Evolutionary conservation across 164 flowering plant genomes (phyloP).

Genomic region (Sedum album): DNA sequence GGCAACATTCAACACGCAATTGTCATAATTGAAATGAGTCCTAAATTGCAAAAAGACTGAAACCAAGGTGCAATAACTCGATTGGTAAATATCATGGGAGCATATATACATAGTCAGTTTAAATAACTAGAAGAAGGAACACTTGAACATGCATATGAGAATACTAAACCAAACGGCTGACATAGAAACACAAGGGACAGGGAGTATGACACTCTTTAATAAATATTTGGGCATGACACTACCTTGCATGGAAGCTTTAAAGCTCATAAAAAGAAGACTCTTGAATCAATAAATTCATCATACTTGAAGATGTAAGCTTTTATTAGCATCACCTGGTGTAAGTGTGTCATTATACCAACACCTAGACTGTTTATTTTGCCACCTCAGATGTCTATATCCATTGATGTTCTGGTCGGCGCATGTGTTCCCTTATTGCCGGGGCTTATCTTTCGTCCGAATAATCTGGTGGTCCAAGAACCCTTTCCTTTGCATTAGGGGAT

Average conservation of each 20-base stretch:
- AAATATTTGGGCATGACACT: slow-evolving; percentile 2
- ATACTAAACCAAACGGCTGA: background rate
- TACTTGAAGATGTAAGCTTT: too few species aligned
- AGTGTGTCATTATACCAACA: background rate
- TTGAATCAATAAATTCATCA: too few species aligned
- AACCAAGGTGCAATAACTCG: slow-evolving; percentile 1
- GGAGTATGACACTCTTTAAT: background rate
- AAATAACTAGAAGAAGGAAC: background rate
- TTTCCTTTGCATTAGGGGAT: background rate
- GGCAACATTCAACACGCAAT: background rate
- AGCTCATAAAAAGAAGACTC: background rate
- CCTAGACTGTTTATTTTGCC: background rate
- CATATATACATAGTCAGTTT: background rate
- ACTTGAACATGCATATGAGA: slow-evolving; percentile 3
- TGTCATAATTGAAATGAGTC: background rate
- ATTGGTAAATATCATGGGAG: background rate
- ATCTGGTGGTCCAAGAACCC: background rate
- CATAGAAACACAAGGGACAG: background rate
- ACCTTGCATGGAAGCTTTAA: background rate
- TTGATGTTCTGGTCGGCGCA: background rate
- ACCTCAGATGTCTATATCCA: background rate
- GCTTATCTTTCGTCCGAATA: too few species aligned
- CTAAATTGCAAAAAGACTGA: background rate
- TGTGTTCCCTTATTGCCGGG: too few species aligned
- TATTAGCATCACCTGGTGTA: background rate